phyloP scores from a whole-genome alignment of 805 yeast species.

The Sugiyamaella mastotermitis region DNA sequence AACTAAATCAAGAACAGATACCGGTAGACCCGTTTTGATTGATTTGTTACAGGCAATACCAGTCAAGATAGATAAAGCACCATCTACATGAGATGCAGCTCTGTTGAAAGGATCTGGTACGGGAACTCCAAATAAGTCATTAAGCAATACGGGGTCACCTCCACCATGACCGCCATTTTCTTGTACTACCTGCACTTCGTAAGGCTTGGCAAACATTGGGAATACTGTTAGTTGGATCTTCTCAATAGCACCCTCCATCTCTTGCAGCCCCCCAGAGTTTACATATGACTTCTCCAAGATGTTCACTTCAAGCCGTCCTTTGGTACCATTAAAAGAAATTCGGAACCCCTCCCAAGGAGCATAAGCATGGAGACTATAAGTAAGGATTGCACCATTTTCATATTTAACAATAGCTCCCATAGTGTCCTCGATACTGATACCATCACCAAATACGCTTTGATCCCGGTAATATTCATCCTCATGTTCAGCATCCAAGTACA shows the following conservation, averaged over 20 bases:
- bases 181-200: conserved; percentile 8
- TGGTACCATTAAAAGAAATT: conserved; percentile 13
- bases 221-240: conserved; percentile 8
- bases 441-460: conserved; percentile 15
- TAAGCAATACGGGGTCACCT: conserved; percentile 13
- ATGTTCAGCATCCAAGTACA: conserved; percentile 16
- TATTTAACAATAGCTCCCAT: conserved; percentile 13
- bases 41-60: conserved; percentile 14
- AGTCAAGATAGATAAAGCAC: conserved; percentile 14
- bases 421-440: conserved; percentile 15
- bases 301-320: conserved; percentile 13
- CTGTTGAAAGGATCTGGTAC: conserved; percentile 11
- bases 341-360: conserved; percentile 15
- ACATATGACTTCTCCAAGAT: conserved; percentile 13
- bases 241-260: conserved; percentile 12
- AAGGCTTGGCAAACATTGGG: conserved; percentile 12
- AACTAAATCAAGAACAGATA: conserved; percentile 10
- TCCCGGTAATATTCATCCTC: conserved; percentile 14
- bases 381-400: conserved; percentile 11
- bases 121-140: conserved; percentile 13
- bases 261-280: conserved; percentile 14
- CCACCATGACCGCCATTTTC: conserved; percentile 15
- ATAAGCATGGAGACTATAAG: conserved; percentile 14
- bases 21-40: conserved; percentile 13
- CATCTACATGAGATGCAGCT: conserved; percentile 15